These are phyloP conservation scores for Podila epicladia DNA, from an alignment of 192 early-diverging fungal genomes.

Conservation along the genomic window DNA sequence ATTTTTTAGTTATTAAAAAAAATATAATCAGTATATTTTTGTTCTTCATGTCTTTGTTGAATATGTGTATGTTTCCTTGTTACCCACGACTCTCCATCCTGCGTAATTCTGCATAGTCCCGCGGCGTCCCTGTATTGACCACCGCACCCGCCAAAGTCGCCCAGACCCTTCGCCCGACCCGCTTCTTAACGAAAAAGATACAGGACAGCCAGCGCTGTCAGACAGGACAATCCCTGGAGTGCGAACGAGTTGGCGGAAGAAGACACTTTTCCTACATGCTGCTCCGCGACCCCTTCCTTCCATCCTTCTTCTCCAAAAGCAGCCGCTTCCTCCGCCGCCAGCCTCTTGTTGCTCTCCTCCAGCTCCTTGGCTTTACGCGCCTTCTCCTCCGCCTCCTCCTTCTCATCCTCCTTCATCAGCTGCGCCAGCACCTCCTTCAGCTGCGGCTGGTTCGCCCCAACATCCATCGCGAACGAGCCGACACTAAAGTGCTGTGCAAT, in stretches of 20 bases:
- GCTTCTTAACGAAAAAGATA: conserved; percentile 25
- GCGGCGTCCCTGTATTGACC: neutral
- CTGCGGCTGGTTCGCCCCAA: conserved; percentile 32
- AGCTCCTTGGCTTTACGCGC: conserved; percentile 8
- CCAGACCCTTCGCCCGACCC: neutral
- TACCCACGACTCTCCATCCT: neutral
- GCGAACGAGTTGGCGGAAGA: neutral
- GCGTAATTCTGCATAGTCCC: neutral
- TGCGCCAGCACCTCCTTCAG: conserved; percentile 15
- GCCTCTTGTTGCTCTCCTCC: conserved; percentile 1
- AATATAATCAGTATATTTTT: neutral
- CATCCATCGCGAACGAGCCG: conserved; percentile 46
- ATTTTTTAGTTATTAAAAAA: neutral
- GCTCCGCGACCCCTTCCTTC: neutral
- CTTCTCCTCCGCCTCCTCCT: conserved; percentile 14
- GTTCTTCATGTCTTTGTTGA: neutral
- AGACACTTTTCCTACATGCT: neutral
- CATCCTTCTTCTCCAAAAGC: neutral
- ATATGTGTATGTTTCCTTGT: neutral
- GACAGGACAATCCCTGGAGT: conserved; percentile 16
- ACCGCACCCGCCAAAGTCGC: neutral
- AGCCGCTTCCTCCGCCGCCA: neutral
- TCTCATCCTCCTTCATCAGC: conserved; percentile 4
- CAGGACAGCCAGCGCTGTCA: conserved; percentile 13
- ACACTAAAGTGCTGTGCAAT: conserved; percentile 34